A percentile compares a stretch with the other conserved stretches of the same genome.
Conservation (phyloP, 495 filamentous ascomycete species). For the Aspergillus bridgeri region DNA sequence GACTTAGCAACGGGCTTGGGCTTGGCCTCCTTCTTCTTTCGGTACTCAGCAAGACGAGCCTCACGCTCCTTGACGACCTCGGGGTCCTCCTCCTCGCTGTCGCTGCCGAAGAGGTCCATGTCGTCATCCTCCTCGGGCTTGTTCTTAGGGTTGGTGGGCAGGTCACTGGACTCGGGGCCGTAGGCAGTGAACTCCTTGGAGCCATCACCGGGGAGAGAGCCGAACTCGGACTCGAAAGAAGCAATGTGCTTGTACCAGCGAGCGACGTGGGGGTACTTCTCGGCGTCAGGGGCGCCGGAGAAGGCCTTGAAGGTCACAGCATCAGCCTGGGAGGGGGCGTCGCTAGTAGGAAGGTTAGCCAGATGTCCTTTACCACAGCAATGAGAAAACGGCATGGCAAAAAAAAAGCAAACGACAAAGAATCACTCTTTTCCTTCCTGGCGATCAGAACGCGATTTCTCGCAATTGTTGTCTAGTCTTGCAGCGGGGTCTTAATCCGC, state of each 20-base stretch:
- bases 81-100: constrained; percentile 87
- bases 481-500: constrained; percentile 93
- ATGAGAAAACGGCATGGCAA: background rate
- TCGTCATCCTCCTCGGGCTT: constrained; percentile 75
- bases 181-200: constrained; percentile 84
- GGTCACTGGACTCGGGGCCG: constrained; percentile 75
- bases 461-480: constrained; percentile 78
- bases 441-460: constrained; percentile 79
- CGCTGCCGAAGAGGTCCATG: constrained; percentile 85
- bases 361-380: constrained; percentile 8
- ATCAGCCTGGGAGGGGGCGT: constrained; percentile 89
- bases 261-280: constrained; percentile 88
- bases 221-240: constrained; percentile 85
- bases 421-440: constrained; percentile 14
- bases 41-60: constrained; percentile 87
- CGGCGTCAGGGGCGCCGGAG: constrained; percentile 66
- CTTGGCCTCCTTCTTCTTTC: constrained; percentile 94
- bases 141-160: constrained; percentile 81
- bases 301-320: constrained; percentile 90
- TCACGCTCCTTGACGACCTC: constrained; percentile 79
- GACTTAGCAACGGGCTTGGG: constrained; percentile 91
- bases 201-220: constrained; percentile 85
- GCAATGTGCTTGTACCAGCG: constrained; percentile 99
- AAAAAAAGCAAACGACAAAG: constrained; percentile 13
- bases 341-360: constrained; percentile 52